phyloP scores from a whole-genome alignment of 495 filamentous ascomycete species.

The Talaromyces proteolyticus region DNA sequence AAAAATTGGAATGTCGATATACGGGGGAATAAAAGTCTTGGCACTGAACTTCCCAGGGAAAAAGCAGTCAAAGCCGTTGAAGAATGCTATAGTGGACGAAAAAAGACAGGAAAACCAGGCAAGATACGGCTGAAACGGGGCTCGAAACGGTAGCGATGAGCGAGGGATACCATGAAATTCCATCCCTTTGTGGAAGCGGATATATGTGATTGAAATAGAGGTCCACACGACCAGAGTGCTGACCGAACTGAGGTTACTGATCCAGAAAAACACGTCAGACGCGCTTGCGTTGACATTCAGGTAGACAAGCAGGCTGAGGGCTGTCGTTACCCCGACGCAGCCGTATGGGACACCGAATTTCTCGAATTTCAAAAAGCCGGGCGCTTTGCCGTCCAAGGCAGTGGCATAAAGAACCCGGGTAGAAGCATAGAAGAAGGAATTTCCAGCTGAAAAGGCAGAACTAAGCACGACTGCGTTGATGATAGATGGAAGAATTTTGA shows the following conservation, averaged over 20 bases:
- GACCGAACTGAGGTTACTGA: slow-evolving; percentile 56
- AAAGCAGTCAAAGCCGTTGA: slow-evolving; percentile 66
- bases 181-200: slow-evolving; percentile 56
- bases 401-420: slow-evolving; percentile 68
- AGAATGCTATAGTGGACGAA: slow-evolving; percentile 56
- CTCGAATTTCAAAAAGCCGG: slow-evolving; percentile 61
- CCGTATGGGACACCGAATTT: slow-evolving; percentile 51
- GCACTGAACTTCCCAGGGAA: slow-evolving; percentile 50
- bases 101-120: slow-evolving; percentile 58
- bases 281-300: slow-evolving; percentile 40
- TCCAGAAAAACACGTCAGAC: slow-evolving; percentile 51
- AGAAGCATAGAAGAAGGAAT: slow-evolving; percentile 78
- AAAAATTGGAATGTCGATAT: slow-evolving; percentile 58
- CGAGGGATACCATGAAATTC: slow-evolving; percentile 48
- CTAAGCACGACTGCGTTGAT: slow-evolving; percentile 73
- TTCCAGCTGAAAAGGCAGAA: slow-evolving; percentile 63
- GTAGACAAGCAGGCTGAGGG: slow-evolving; percentile 46
- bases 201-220: slow-evolving; percentile 51
- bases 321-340: slow-evolving; percentile 42
- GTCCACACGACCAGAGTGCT: slow-evolving; percentile 65
- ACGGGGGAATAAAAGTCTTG: slow-evolving; percentile 54
- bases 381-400: slow-evolving; percentile 59
- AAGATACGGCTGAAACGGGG: slow-evolving; percentile 51
- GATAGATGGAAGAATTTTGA: slow-evolving; percentile 61
- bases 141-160: slow-evolving; percentile 51